phyloP scores from a whole-genome alignment of 2,329 filamentous ascomycete genomes.

The Stemphylium lycopersici region DNA sequence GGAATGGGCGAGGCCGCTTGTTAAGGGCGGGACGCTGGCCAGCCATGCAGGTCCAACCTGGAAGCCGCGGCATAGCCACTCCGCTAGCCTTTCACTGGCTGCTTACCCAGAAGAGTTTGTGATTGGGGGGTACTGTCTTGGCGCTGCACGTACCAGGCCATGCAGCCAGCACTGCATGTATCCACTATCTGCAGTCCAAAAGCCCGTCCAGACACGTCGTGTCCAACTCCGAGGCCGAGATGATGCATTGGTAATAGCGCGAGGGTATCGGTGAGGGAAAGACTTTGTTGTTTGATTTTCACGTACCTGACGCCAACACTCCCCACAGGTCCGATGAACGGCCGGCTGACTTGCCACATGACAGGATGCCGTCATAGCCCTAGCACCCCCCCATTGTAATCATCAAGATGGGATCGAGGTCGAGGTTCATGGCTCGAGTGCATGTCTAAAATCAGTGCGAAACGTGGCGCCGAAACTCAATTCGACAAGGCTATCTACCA shows the following conservation, averaged over 20 bases:
- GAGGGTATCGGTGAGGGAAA: slow-evolving; percentile 6
- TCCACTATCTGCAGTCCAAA: slow-evolving; percentile 2
- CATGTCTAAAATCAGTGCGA: not conserved
- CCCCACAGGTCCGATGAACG: slow-evolving; percentile 3
- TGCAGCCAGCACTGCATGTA: slow-evolving; percentile 12
- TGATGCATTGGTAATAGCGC: slow-evolving; percentile 1
- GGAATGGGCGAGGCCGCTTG: slow-evolving; percentile 17
- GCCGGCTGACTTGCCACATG: slow-evolving; percentile 9
- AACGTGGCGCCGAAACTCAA: slow-evolving; percentile 5
- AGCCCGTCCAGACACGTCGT: slow-evolving; percentile 1
- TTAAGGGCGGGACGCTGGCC: slow-evolving; percentile 20
- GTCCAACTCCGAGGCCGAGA: slow-evolving; percentile 2
- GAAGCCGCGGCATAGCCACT: slow-evolving; percentile 22
- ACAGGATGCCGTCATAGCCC: slow-evolving; percentile 3
- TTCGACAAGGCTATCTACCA: slow-evolving; percentile 10
- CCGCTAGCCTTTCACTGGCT: slow-evolving; percentile 17
- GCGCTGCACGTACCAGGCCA: slow-evolving; percentile 9
- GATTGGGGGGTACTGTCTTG: slow-evolving; percentile 19
- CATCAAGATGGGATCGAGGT: not conserved
- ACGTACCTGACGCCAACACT: slow-evolving; percentile 1
- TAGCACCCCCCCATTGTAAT: slow-evolving; percentile 1
- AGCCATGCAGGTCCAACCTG: slow-evolving; percentile 12
- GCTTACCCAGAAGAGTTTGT: slow-evolving; percentile 1
- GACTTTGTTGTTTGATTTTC: not conserved
- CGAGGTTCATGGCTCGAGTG: not conserved